phyloP scores from a whole-genome alignment of 345 rosid species.

The Melastoma malabathricum region DNA sequence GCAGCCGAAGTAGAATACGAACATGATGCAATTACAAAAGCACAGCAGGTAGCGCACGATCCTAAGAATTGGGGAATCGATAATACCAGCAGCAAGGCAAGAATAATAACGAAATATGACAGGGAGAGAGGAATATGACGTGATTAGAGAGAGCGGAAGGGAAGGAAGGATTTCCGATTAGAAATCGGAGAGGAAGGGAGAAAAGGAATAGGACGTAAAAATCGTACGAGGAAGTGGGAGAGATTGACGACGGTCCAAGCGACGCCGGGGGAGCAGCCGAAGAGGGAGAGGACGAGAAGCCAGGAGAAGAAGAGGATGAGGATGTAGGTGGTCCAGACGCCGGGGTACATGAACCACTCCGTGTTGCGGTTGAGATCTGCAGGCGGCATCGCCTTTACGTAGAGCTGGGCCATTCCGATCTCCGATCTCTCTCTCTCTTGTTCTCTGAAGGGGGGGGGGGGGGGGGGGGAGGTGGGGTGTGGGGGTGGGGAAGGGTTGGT shows the following conservation, averaged over 20 bases:
- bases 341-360: slow-evolving; percentile 45
- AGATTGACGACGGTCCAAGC: slow-evolving; percentile 48
- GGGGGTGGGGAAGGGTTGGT: too few species aligned
- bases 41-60: background rate
- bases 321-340: slow-evolving; percentile 39
- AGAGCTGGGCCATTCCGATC: slow-evolving; percentile 22
- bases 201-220: too few species aligned
- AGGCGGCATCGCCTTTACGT: slow-evolving; percentile 39
- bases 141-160: background rate
- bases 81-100: background rate
- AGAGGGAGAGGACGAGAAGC: slow-evolving; percentile 35
- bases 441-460: too few species aligned
- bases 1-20: background rate
- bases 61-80: background rate
- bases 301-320: slow-evolving; percentile 36
- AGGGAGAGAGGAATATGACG: background rate
- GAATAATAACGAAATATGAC: background rate
- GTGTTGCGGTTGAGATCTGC: slow-evolving; percentile 43
- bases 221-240: slow-evolving; percentile 25
- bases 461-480: too few species aligned
- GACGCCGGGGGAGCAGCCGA: slow-evolving; percentile 40
- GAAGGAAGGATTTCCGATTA: background rate
- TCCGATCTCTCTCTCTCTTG: too few species aligned
- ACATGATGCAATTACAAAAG: too few species aligned
- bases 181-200: background rate